A percentile compares a stretch with the other conserved stretches of the same genome.
Conservation (phyloP, 148 eudicot species). For the Fagopyrum esculentum region DNA sequence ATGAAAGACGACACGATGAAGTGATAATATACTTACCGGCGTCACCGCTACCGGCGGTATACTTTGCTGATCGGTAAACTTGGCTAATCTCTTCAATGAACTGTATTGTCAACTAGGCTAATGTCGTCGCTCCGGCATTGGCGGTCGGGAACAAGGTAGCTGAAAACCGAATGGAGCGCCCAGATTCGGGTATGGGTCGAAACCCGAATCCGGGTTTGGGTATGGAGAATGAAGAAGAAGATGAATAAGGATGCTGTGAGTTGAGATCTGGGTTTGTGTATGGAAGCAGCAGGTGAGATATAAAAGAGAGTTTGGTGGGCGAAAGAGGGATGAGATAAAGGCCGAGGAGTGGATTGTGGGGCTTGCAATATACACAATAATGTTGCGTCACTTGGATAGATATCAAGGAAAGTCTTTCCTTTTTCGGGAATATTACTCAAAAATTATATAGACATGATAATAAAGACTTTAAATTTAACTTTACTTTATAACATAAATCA, state of each 20-base stretch:
- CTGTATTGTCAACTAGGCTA: neutral
- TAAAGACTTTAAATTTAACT: neutral
- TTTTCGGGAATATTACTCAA: neutral
- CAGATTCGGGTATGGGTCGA: neutral
- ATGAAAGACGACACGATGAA: no score
- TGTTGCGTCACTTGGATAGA: conserved; percentile 6
- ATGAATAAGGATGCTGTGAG: neutral
- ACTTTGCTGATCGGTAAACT: no score
- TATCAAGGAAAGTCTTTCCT: neutral
- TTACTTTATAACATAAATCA: neutral
- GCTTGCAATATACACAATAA: neutral
- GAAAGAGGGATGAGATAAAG: neutral
- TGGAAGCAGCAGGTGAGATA: neutral
- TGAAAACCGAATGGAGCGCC: neutral
- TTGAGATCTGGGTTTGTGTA: conserved; percentile 1
- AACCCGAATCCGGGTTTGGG: conserved; percentile 5
- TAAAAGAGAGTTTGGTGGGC: neutral
- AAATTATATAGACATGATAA: neutral
- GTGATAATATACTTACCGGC: neutral
- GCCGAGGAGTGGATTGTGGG: conserved; percentile 3
- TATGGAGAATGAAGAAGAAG: neutral
- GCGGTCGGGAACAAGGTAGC: neutral
- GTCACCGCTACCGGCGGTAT: neutral
- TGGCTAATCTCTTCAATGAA: neutral
- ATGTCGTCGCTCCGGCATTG: neutral